phyloP scores from a whole-genome alignment of 2,329 filamentous ascomycete genomes.

The Fusarium cicatricum region DNA sequence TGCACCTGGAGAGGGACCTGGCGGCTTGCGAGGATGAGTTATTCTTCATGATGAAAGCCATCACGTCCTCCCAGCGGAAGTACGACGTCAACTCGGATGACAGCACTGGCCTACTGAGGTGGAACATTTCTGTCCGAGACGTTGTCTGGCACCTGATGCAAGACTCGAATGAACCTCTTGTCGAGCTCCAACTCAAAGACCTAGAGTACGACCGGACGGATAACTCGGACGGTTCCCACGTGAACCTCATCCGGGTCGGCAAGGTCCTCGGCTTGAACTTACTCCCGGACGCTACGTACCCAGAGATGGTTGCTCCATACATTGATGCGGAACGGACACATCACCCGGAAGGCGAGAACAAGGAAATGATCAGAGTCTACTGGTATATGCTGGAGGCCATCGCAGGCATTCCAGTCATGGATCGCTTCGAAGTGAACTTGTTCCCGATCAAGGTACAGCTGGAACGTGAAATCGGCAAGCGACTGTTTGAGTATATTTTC shows the following conservation, averaged over 20 bases:
- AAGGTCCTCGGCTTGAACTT: constrained; percentile 90
- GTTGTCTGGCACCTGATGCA: constrained; percentile 97
- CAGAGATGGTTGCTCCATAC: constrained; percentile 94
- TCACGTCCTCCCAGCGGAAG: constrained; percentile 93
- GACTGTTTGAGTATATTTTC: constrained; percentile 97
- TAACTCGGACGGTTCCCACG: constrained; percentile 95
- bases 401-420: constrained; percentile 95
- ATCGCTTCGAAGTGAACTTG: constrained; percentile 93
- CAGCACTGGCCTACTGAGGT: constrained; percentile 82
- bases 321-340: constrained; percentile 69
- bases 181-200: constrained; percentile 91
- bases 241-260: constrained; percentile 89
- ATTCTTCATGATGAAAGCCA: constrained; percentile 99
- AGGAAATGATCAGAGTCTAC: constrained; percentile 90
- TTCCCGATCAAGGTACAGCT: constrained; percentile 94
- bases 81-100: constrained; percentile 72
- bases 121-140: constrained; percentile 93
- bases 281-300: constrained; percentile 89
- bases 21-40: constrained; percentile 93
- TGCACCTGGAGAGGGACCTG: constrained; percentile 89
- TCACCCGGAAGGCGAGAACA: constrained; percentile 56
- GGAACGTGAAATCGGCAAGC: constrained; percentile 90
- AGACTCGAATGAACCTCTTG: constrained; percentile 84
- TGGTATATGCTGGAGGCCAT: constrained; percentile 99
- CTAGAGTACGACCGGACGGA: constrained; percentile 95